phyloP scores from a whole-genome alignment of 257 asterid genomes.

The Parsonsia alboflavescens region DNA sequence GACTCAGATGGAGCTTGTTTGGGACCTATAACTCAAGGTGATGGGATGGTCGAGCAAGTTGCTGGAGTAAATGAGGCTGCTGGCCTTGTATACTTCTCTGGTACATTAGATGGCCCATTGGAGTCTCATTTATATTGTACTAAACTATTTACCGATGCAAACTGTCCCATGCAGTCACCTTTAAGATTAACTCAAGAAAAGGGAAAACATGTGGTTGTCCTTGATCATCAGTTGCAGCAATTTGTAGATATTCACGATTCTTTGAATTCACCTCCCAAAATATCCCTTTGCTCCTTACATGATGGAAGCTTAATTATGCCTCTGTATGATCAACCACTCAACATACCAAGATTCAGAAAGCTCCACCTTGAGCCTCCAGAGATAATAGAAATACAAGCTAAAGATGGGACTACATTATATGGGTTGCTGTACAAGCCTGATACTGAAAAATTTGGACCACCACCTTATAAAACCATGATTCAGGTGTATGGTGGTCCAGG shows the following conservation, averaged over 20 bases:
- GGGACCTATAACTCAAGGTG: constrained; percentile 83
- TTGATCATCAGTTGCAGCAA: constrained; percentile 77
- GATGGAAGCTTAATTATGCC: constrained; percentile 58
- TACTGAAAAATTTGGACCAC: constrained; percentile 69
- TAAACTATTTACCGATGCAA: constrained; percentile 40
- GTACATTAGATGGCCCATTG: constrained; percentile 70
- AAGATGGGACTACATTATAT: constrained; percentile 67
- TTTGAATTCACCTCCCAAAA: constrained; percentile 64
- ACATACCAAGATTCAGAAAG: constrained; percentile 38
- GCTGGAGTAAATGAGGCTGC: constrained; percentile 80
- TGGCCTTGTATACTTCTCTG: constrained; percentile 68
- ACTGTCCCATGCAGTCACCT: constrained; percentile 38
- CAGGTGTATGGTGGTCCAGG: constrained; percentile 97
- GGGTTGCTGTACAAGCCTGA: constrained; percentile 85
- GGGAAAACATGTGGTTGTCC: constrained; percentile 79
- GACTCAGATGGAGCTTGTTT: constrained; percentile 61
- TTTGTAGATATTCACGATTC: constrained; percentile 78
- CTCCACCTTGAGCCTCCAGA: constrained; percentile 70
- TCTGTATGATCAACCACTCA: constrained; percentile 52
- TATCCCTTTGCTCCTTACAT: constrained; percentile 56
- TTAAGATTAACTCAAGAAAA: constrained; percentile 63
- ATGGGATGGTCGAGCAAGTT: constrained; percentile 92
- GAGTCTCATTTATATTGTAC: constrained; percentile 80
- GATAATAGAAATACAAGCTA: constrained; percentile 52
- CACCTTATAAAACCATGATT: constrained; percentile 88